These are phyloP conservation scores for Ascobolus immersus DNA, from an alignment of 495 filamentous ascomycete genomes.

Conservation along the genomic window DNA sequence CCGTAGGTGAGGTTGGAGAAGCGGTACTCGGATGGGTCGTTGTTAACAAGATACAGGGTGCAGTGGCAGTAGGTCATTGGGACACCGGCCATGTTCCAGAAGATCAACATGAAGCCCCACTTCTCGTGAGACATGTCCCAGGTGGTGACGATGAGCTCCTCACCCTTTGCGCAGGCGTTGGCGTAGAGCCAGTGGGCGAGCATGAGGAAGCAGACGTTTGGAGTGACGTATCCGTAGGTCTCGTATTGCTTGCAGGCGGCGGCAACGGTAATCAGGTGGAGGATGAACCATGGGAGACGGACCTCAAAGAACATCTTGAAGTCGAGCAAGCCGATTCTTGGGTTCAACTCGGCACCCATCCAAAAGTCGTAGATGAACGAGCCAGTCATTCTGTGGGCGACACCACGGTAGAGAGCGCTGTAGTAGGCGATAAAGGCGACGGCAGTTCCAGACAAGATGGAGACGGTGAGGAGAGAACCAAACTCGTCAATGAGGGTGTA, in stretches of 20 bases:
- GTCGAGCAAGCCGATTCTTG: slow-evolving; percentile 71
- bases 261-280: slow-evolving; percentile 52
- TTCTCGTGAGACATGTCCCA: slow-evolving; percentile 99
- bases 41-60: slow-evolving; percentile 77
- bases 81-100: slow-evolving; percentile 96
- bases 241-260: slow-evolving; percentile 76
- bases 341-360: slow-evolving; percentile 96
- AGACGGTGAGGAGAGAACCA: slow-evolving; percentile 66
- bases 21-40: slow-evolving; percentile 55
- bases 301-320: slow-evolving; percentile 99
- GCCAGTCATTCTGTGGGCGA: slow-evolving; percentile 77
- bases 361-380: slow-evolving; percentile 89
- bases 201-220: slow-evolving; percentile 64
- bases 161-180: slow-evolving; percentile 88
- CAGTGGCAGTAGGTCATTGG: slow-evolving; percentile 93
- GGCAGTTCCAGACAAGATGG: slow-evolving; percentile 65
- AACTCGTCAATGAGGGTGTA: slow-evolving; percentile 94
- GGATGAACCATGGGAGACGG: slow-evolving; percentile 84
- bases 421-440: slow-evolving; percentile 63
- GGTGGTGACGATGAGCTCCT: slow-evolving; percentile 79
- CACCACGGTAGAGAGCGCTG: slow-evolving; percentile 54
- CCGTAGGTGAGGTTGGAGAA: slow-evolving; percentile 26
- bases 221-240: slow-evolving; percentile 67
- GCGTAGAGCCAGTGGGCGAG: slow-evolving; percentile 92
- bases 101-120: slow-evolving; percentile 99